These are phyloP conservation scores for Ogataea henricii DNA, from an alignment of 805 yeast species.

Conservation along the genomic window DNA sequence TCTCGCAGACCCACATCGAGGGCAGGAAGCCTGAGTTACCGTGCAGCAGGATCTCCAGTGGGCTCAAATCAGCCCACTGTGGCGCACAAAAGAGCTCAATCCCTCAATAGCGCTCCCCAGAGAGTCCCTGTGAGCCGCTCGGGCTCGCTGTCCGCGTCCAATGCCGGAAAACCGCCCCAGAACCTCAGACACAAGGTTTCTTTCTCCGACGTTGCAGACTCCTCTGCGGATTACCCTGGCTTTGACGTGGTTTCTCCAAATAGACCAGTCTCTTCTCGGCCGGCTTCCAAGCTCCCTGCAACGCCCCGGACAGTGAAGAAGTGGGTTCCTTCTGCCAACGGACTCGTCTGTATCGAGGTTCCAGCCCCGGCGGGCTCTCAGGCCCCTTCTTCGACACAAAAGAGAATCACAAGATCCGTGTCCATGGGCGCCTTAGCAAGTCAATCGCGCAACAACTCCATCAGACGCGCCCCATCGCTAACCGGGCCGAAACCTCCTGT, in stretches of 20 bases:
- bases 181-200: conserved; percentile 23
- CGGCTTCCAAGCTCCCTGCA: conserved; percentile 6
- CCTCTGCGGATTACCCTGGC: conserved; percentile 10
- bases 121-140: conserved; percentile 1
- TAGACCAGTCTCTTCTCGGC: conserved; percentile 4
- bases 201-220: conserved; percentile 16
- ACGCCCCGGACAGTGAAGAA: conserved; percentile 56
- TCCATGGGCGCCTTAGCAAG: conserved; percentile 27
- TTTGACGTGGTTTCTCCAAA: conserved; percentile 14
- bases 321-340: conserved; percentile 74
- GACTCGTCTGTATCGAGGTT: conserved; percentile 69
- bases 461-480: conserved; percentile 22
- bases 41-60: conserved; percentile 19
- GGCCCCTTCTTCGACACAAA: conserved; percentile 15
- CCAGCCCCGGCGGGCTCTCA: conserved; percentile 40
- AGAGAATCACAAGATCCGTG: conserved; percentile 23
- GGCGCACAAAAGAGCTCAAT: conserved; percentile 23
- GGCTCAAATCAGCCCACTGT: conserved; percentile 6
- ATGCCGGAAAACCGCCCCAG: conserved; percentile 1
- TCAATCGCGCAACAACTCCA: conserved; percentile 19
- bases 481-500: conserved; percentile 18
- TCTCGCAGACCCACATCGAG: conserved; percentile 19
- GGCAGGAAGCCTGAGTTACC: conserved; percentile 20
- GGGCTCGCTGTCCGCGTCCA: background rate
- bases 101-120: conserved; percentile 17